phyloP scores from a whole-genome alignment of 2,329 filamentous ascomycete species.

The Graphilbum ipis-grandicollis region DNA sequence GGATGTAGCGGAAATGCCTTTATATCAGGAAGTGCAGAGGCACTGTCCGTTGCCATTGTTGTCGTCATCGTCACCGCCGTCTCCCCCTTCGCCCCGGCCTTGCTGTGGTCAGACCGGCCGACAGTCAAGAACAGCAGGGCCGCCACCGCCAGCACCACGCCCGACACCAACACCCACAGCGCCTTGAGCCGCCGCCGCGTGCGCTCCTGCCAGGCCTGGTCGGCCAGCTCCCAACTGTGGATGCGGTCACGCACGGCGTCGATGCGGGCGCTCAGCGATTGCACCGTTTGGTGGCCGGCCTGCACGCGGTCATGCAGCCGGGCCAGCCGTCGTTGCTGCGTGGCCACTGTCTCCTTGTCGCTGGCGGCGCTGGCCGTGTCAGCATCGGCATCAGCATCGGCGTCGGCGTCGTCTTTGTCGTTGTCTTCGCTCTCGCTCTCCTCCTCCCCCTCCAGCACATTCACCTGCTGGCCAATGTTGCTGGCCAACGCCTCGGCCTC shows the following conservation, averaged over 20 bases:
- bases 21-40: no score
- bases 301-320: conserved; percentile 44
- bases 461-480: conserved; percentile 43
- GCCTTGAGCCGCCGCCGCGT: conserved; percentile 45
- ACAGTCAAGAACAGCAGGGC: conserved; percentile 21
- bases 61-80: no score
- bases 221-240: conserved; percentile 48
- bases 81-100: neutral
- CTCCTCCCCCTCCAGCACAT: neutral
- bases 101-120: neutral
- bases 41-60: no score
- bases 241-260: conserved; percentile 45
- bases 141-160: conserved; percentile 27
- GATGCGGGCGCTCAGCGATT: conserved; percentile 42
- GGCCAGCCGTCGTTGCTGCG: conserved; percentile 46
- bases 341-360: conserved; percentile 40
- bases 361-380: neutral
- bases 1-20: neutral
- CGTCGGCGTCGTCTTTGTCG: neutral
- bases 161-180: conserved; percentile 42
- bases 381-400: conserved; percentile 15
- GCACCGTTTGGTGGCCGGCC: conserved; percentile 39
- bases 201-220: conserved; percentile 50
- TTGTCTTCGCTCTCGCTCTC: conserved; percentile 8
- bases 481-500: conserved; percentile 40